Conservation (phyloP, 2,329 filamentous ascomycete genomes). For the Penicillium thymicola region DNA sequence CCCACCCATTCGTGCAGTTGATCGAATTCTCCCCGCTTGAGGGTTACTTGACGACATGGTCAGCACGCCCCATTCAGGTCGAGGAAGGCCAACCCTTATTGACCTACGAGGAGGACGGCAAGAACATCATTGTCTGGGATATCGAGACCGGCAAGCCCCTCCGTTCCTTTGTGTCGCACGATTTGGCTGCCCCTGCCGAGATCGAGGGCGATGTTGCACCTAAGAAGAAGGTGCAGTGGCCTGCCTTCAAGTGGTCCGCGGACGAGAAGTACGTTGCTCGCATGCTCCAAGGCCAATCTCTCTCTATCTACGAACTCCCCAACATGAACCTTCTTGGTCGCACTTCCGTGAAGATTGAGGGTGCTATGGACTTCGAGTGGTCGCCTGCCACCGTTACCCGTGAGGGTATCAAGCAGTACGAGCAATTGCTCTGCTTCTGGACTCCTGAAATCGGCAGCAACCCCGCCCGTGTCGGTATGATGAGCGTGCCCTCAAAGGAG, state of each 20-base stretch:
- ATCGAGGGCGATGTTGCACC: constrained; percentile 61
- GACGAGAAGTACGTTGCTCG: constrained; percentile 97
- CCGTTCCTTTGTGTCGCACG: constrained; percentile 88
- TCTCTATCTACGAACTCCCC: constrained; percentile 86
- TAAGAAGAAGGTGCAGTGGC: constrained; percentile 96
- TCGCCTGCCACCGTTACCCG: constrained; percentile 77
- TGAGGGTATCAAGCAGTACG: constrained; percentile 83
- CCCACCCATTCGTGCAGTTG: constrained; percentile 92
- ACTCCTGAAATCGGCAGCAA: constrained; percentile 97
- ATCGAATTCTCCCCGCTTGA: constrained; percentile 93
- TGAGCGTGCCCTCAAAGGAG: constrained; percentile 94
- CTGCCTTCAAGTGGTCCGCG: constrained; percentile 98
- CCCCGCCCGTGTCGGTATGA: constrained; percentile 92
- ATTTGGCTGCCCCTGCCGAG: constrained; percentile 56
- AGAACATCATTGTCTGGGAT: constrained; percentile 99
- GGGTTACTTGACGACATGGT: constrained; percentile 95
- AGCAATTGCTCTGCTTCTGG: constrained; percentile 98
- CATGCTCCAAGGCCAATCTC: constrained; percentile 80
- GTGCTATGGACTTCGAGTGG: constrained; percentile 98
- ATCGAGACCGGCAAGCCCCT: constrained; percentile 84
- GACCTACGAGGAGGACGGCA: constrained; percentile 89
- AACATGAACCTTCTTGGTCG: constrained; percentile 88
- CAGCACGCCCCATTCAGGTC: constrained; percentile 85
- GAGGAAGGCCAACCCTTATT: constrained; percentile 84
- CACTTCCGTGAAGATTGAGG: constrained; percentile 91